Evolutionary conservation across 202 grass and related monocot genomes (phyloP).

Genomic region (Tripidium arundinaceum): DNA sequence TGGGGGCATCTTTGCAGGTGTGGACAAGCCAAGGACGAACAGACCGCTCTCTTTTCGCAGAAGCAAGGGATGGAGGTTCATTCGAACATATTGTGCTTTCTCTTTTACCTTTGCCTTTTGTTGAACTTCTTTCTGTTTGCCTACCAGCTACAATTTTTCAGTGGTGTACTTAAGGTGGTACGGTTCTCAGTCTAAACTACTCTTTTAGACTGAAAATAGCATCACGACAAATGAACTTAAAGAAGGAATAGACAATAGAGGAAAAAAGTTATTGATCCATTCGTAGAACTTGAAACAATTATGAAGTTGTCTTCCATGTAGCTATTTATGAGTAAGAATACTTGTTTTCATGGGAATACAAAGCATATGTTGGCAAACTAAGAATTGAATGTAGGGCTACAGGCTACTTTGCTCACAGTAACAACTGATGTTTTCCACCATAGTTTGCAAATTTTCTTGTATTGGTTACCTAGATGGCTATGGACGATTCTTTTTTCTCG

Average conservation of each 20-base stretch:
- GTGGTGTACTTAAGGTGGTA: not conserved
- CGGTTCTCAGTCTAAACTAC: not conserved
- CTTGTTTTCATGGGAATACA: not conserved
- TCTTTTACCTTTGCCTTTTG: slow-evolving; percentile 30
- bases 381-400: not conserved
- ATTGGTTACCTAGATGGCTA: not conserved
- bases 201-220: slow-evolving; percentile 6
- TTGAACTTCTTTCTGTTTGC: slow-evolving; percentile 25
- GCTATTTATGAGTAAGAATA: not conserved
- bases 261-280: not conserved
- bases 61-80: slow-evolving; percentile 4
- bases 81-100: slow-evolving; percentile 8
- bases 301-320: not conserved
- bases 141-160: not conserved
- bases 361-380: not conserved
- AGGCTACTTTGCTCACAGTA: not conserved
- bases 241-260: not conserved
- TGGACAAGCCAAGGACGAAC: slow-evolving; percentile 5
- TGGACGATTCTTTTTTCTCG: not conserved
- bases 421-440: not conserved
- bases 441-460: not conserved
- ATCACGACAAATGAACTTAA: not conserved
- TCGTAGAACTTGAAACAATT: not conserved
- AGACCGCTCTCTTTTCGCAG: slow-evolving; percentile 16
- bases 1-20: not conserved